These are phyloP conservation scores for Adansonia grandidieri DNA, from an alignment of 441 rosid genomes.

Conservation along the genomic window DNA sequence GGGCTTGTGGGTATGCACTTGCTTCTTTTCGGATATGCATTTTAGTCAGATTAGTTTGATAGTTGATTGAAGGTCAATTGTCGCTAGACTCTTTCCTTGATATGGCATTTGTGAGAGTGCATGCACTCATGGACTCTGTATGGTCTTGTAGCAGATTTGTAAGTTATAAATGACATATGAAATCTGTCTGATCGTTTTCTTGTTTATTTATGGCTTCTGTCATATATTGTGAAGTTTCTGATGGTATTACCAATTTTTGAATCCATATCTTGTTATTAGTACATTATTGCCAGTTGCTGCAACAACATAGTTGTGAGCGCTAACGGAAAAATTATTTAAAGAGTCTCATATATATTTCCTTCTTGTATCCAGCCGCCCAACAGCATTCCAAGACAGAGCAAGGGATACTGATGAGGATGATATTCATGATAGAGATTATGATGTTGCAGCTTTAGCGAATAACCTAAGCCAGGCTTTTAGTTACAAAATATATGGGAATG, in stretches of 20 bases:
- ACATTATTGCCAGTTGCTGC: slow-evolving; percentile 6
- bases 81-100: not conserved
- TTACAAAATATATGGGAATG: slow-evolving; percentile 79
- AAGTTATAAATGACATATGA: not conserved
- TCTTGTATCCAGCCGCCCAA: slow-evolving; percentile 77
- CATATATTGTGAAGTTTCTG: not conserved
- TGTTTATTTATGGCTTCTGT: slow-evolving; percentile 10
- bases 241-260: not conserved
- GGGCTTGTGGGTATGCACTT: slow-evolving; percentile 90
- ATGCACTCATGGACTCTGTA: not conserved
- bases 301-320: not conserved
- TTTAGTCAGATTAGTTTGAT: slow-evolving; percentile 18
- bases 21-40: slow-evolving; percentile 26
- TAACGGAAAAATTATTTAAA: not conserved
- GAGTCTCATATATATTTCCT: slow-evolving; percentile 8
- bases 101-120: not conserved
- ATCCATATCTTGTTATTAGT: not conserved
- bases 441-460: slow-evolving; percentile 93
- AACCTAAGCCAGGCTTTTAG: slow-evolving; percentile 87
- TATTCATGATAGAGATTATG: slow-evolving; percentile 85
- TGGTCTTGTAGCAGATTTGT: not conserved
- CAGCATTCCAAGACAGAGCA: slow-evolving; percentile 85
- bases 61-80: not conserved
- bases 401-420: slow-evolving; percentile 95
- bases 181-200: not conserved